Evolutionary conservation across 2,329 filamentous ascomycete species (phyloP), one percentile per base, ranked within the genome.

Genomic region (Aquanectria penicillioides): DNA sequence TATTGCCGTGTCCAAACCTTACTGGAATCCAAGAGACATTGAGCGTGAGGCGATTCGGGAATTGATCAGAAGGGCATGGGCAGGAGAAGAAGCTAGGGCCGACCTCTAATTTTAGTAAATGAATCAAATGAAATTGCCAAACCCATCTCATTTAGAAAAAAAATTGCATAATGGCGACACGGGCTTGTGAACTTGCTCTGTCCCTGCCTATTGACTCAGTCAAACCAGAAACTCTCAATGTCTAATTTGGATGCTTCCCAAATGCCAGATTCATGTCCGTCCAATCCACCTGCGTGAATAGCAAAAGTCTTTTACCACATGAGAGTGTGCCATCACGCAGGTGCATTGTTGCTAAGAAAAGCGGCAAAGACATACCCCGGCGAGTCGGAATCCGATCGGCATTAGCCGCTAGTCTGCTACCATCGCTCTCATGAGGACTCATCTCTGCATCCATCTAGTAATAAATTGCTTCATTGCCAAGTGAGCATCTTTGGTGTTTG

Each of bases 11-110:
- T 75, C 75, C 26, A 87, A 86, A 62, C 80, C 83, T 10, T 89
- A 88, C 68, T 83, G 81, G 76, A 89, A 88, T 64, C 86, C 86
- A 1, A 75, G 86, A 34, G 70, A 74, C 7, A 75, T 89, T 51
- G 81, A 87, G 73, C 79, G 75, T 46, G 77, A 73, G 6, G 76
- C 76, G 0, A 80, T 88, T 41, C 75, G 81, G 31, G 85, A 88
- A 69, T 67, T 87, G 61, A 82, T 89, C 38, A 75, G 85, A 54
- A 76, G 86, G 52, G 83, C 84, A n/a, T 88, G 83, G 82, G 84
- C 83, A 55, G 86, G 86, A 4, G 85, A 89, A 66, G 77, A 78
- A 25, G 85, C 85, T 15, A 70, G 64, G 41, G 64, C 65, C 2
- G 57, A 60, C 34, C 41, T 60, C 5, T 60, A 52, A 22, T 41